Percentiles rank a stretch among this genome's conserved stretches.
phyloP scores from a whole-genome alignment of 352 stramenopile species.

The Globisporangium nagaii region DNA sequence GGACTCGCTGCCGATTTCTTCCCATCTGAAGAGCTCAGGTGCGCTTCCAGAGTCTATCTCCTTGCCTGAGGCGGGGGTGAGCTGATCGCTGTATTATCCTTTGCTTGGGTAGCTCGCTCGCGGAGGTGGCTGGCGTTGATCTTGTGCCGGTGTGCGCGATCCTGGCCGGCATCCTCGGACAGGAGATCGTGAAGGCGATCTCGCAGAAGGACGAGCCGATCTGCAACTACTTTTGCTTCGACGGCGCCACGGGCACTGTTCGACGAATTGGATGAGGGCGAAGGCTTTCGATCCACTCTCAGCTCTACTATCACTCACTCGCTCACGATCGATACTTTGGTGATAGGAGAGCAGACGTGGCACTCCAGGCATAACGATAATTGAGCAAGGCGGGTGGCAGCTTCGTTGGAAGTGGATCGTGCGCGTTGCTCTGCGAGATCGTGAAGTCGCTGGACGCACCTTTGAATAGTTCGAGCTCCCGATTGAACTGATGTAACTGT shows the following conservation, averaged over 20 bases:
- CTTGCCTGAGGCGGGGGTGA: too few relatives aligned
- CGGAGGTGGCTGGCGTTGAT: conserved; percentile 38
- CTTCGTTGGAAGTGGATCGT: too few relatives aligned
- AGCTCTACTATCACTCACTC: neutral
- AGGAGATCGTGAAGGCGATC: conserved; percentile 98
- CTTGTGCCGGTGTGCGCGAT: conserved; percentile 93
- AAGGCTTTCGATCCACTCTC: neutral
- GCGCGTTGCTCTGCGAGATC: too few relatives aligned
- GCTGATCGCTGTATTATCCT: neutral
- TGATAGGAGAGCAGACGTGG: neutral
- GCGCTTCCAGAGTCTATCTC: conserved; percentile 1
- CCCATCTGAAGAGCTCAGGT: conserved; percentile 42
- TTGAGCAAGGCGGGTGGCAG: too few relatives aligned
- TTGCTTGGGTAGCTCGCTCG: conserved; percentile 24
- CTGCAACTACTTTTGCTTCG: conserved; percentile 95
- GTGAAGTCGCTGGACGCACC: too few relatives aligned
- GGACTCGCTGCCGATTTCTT: conserved; percentile 66
- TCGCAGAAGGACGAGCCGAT: conserved; percentile 94
- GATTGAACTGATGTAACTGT: neutral
- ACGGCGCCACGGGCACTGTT: conserved; percentile 58
- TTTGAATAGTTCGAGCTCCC: neutral
- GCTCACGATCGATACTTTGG: too few relatives aligned
- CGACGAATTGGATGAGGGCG: conserved; percentile 41
- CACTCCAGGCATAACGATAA: neutral
- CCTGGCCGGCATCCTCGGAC: conserved; percentile 94